Base-by-base conservation (phyloP, 2,329 filamentous ascomycete genomes). In the Aureobasidium melanogenum region DNA sequence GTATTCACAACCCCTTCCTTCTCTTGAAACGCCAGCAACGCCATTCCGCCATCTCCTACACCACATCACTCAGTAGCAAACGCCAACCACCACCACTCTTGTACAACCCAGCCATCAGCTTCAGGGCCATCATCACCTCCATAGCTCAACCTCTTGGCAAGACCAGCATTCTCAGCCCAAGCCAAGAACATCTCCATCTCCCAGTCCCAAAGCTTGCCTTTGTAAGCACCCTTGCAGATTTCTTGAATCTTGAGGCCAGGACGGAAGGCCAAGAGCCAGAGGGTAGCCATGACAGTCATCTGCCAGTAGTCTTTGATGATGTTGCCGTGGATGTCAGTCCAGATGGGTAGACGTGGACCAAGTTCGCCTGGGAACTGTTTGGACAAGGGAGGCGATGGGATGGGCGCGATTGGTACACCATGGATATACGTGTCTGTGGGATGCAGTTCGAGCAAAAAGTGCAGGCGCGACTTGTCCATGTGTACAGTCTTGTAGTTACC, bases 401-500 rank as follows among this genome's bases (percentile, higher is more conserved):
- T 41, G 3, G 43, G 44, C 15, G 28, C 68, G 46, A 34, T 28
- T 28, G 44, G 15, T 56, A 63, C 41, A 51, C 41, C 24, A 10
- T 50, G 34, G 44, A 61, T 67, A 70, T 90, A 91, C 0, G 64
- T 70, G 8, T 74, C 69, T 0, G 86, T 88, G 1, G 85, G 85
- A 1, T 78, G 73, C 22, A 85, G 78, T 46, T 82, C 78, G 38
- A 90, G 76, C 10, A 80, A 78, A 71, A 89, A 90, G 65, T 83
- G 81, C 54, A 89, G 80, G 66, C 84, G 83, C 36, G 79, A 79
- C 66, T 87, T 86, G 38, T 88, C 82, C 64, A 87, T 85, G 62
- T 84, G 83, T 60, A 87, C 80, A 24, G 85, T 87, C 67, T 88
- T 84, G 71, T 91, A 91, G 65, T 88, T 84, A 17, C 83, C 83